Base-by-base conservation (phyloP, 257 asterid genomes). In the Ophiorrhiza pumila region DNA sequence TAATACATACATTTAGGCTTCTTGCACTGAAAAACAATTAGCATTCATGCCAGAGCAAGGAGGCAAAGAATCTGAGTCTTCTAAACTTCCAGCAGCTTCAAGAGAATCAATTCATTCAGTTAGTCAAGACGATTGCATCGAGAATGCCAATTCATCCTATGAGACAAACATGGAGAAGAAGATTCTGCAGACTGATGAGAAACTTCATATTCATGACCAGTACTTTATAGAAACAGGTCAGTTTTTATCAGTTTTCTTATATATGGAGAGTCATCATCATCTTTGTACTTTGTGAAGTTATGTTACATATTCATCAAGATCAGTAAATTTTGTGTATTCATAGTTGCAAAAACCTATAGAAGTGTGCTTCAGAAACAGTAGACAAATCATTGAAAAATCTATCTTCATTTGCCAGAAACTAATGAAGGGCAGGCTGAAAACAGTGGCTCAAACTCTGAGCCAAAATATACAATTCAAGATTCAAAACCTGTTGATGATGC, bases 221-320 rank as follows among this genome's bases (percentile, higher is more conserved):
- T 52, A 42, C 67, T 72, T 74, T 74, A 35, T 59, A 34, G 37
- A 43, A 43, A 49, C 71, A 80, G 92, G 93, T 89, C 69, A 75
- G 83, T 60, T 72, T 22, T 61, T 7, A 41, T 7, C 17, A 23
- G 27, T 20, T 8, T 25, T 17, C 49, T 59, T 45, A 46, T 23
- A 46, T 23, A 50, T 59, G 42, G 55, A 45, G 20, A 17, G 11
- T 31, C 20, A 23, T 37, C 20, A 23, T 37, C 43, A 27, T 42
- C 14, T 25, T 31, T 29, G 32, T 27, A 34, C 45, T 64, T 27
- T 52, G 64, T 70, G 32, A 58, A 41, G 45, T 18, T 65, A n/a
- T 25, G n/a, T 14, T 41, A 34, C 42, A 15, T 14, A 20, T n/a
- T 14, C 56, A 41, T 13, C 31, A 68, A 18, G 66, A 32, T 67